Conservation (phyloP, 192 early-diverging fungal species). For the Umbelopsis ramanniana region DNA sequence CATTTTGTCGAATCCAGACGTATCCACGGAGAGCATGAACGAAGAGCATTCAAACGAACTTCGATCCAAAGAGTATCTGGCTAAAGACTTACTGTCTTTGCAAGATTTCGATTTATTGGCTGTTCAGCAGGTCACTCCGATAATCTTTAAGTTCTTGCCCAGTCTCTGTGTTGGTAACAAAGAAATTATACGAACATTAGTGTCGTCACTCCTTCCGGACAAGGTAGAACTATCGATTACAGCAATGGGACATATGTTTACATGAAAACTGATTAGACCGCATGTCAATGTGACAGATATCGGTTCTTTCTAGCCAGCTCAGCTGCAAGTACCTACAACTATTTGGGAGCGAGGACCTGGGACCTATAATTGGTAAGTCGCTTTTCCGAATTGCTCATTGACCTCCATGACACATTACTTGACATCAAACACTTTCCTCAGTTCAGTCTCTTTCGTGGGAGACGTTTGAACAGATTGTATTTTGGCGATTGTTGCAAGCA, state of each 20-base stretch:
- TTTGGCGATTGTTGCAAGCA: conserved; percentile 13
- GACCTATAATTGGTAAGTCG: neutral
- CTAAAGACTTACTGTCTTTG: neutral
- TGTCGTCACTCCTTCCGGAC: conserved; percentile 1
- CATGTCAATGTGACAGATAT: neutral
- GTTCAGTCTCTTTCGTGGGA: neutral
- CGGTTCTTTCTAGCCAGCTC: neutral
- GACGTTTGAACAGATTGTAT: conserved; percentile 13
- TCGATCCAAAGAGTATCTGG: neutral
- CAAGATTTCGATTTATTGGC: neutral
- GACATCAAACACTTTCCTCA: neutral
- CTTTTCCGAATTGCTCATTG: neutral
- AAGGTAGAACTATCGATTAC: neutral
- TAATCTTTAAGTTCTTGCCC: neutral
- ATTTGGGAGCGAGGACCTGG: neutral
- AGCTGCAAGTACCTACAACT: neutral
- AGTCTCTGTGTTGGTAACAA: neutral
- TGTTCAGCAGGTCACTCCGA: neutral
- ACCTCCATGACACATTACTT: no score
- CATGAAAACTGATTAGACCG: neutral
- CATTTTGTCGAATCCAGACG: neutral
- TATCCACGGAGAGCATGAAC: neutral
- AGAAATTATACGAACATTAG: neutral
- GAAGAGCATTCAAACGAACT: neutral
- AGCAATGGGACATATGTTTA: neutral